phyloP scores from a whole-genome alignment of 495 filamentous ascomycete genomes.

The Tricharina praecox region DNA sequence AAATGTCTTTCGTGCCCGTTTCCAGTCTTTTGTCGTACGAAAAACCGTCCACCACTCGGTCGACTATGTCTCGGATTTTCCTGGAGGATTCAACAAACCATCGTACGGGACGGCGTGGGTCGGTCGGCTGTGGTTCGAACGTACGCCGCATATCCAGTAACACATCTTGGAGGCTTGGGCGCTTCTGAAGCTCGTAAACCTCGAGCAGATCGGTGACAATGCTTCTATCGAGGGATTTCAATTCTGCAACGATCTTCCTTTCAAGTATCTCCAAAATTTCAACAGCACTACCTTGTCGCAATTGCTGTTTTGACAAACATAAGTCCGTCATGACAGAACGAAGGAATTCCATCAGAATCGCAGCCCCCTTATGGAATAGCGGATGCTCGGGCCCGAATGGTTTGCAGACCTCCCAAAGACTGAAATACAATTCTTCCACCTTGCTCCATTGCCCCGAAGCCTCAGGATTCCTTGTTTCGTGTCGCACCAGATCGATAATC shows the following conservation, averaged over 20 bases:
- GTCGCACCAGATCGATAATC: background rate
- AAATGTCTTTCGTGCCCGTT: background rate
- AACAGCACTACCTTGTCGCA: background rate
- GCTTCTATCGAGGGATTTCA: background rate
- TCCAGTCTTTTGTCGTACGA: too few species aligned
- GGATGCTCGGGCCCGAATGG: background rate
- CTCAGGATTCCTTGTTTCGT: slow-evolving; percentile 2
- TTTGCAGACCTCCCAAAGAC: background rate
- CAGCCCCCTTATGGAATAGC: background rate
- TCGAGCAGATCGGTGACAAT: background rate
- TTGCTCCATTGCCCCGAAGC: background rate
- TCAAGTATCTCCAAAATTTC: background rate
- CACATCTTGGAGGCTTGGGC: too few species aligned
- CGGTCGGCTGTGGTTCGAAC: too few species aligned
- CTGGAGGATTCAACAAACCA: too few species aligned
- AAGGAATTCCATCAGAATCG: slow-evolving; percentile 1
- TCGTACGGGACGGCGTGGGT: too few species aligned
- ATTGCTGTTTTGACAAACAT: background rate
- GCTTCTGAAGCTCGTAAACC: background rate
- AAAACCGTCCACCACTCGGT: too few species aligned
- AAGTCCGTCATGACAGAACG: background rate
- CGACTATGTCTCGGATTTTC: too few species aligned
- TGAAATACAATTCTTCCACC: background rate
- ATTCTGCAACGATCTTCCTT: background rate
- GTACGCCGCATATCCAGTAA: too few species aligned